These are phyloP conservation scores for Aspergillus spinulosporus DNA, from an alignment of 2,329 filamentous ascomycete genomes.

Conservation along the genomic window DNA sequence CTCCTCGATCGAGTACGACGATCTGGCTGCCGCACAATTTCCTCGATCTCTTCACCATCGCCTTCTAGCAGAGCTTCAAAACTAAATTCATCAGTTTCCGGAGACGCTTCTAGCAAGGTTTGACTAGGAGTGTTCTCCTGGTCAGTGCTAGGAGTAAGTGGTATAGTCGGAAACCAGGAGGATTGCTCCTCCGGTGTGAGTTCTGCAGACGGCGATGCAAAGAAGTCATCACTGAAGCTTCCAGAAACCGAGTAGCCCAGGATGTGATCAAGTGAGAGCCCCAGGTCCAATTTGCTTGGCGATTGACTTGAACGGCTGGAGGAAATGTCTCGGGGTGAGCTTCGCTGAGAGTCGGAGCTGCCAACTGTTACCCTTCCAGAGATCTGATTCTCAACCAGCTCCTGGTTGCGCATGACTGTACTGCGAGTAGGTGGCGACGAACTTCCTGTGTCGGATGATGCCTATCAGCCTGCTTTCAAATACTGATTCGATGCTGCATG, in stretches of 20 bases:
- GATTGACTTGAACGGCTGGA: slow-evolving; percentile 8
- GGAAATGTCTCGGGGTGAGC: slow-evolving; percentile 5
- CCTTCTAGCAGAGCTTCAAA: slow-evolving; percentile 38
- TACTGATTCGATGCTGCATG: not conserved
- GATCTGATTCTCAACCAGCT: slow-evolving; percentile 7
- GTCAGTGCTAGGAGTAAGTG: slow-evolving; percentile 11
- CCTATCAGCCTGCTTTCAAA: slow-evolving; percentile 6
- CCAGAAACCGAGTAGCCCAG: slow-evolving; percentile 13
- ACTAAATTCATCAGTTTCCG: slow-evolving; percentile 24
- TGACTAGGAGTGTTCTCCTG: slow-evolving; percentile 13
- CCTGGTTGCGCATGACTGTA: slow-evolving; percentile 2
- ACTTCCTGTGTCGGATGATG: slow-evolving; percentile 8
- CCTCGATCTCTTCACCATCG: slow-evolving; percentile 55
- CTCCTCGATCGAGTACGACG: slow-evolving; percentile 36
- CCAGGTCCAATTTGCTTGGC: slow-evolving; percentile 12
- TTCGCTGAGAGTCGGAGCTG: slow-evolving; percentile 2
- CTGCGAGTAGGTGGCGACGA: slow-evolving; percentile 14
- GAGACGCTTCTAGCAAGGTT: slow-evolving; percentile 11
- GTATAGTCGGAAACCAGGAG: slow-evolving; percentile 22
- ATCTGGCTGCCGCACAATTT: slow-evolving; percentile 50
- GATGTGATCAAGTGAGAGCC: slow-evolving; percentile 15
- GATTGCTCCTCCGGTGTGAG: slow-evolving; percentile 17
- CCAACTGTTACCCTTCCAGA: not conserved
- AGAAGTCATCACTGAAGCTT: slow-evolving; percentile 17
- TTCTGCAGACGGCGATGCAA: slow-evolving; percentile 15